Evolutionary conservation across 116 monocot genomes (phyloP).

Genomic region (Posidonia oceanica): DNA sequence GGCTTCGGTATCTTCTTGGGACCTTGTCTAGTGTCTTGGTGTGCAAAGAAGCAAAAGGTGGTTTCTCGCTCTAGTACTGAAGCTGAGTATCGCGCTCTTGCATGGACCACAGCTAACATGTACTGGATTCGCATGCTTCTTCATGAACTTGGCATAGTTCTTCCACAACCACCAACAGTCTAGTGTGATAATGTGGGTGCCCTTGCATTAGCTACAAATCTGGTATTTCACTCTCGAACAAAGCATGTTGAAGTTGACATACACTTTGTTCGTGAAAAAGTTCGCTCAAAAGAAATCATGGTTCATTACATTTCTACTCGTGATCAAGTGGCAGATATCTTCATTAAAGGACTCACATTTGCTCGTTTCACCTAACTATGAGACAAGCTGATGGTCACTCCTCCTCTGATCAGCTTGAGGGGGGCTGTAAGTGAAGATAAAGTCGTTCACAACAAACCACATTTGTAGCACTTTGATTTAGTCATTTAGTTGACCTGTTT

Average conservation of each 20-base stretch:
- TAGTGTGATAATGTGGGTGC: constrained; percentile 10
- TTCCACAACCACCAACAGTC: not conserved
- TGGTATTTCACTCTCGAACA: not conserved
- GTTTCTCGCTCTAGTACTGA: not conserved
- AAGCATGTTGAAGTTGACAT: constrained; percentile 7
- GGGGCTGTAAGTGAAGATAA: too few relatives aligned
- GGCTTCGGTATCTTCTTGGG: not conserved
- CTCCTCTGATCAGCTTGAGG: too few relatives aligned
- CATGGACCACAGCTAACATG: not conserved
- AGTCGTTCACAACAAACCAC: too few relatives aligned
- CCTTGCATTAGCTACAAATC: not conserved
- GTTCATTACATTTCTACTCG: not conserved
- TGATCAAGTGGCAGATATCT: not conserved
- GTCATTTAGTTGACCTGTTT: too few relatives aligned
- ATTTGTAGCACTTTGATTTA: too few relatives aligned
- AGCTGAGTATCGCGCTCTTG: not conserved
- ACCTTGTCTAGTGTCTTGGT: not conserved
- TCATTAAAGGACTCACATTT: too few relatives aligned
- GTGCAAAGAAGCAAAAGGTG: not conserved
- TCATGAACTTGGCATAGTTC: not conserved
- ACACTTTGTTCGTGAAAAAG: constrained; percentile 7
- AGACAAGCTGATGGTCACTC: too few relatives aligned
- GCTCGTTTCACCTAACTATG: too few relatives aligned
- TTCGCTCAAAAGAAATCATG: not conserved
- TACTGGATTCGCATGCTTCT: not conserved